Percentiles rank a stretch among this genome's conserved stretches.
These are phyloP conservation scores for Thelonectria olida DNA, from an alignment of 2,329 filamentous ascomycete genomes.

Conservation along the genomic window DNA sequence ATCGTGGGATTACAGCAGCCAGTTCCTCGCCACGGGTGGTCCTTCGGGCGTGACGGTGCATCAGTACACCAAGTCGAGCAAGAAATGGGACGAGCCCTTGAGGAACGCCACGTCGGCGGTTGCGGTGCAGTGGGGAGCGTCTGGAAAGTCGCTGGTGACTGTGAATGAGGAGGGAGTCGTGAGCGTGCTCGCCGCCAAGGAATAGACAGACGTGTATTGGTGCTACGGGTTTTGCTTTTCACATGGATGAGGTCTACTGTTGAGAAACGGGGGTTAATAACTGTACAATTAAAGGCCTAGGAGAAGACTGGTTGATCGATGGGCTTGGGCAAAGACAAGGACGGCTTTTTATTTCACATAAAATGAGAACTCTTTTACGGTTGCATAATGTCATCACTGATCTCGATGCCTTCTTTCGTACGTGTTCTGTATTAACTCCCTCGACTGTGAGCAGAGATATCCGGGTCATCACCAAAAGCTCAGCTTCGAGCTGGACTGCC, in stretches of 20 bases:
- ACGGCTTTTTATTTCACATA: conserved; percentile 10
- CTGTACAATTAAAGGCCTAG: conserved; percentile 21
- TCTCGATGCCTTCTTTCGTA: too few species aligned
- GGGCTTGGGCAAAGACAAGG: conserved; percentile 11
- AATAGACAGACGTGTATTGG: conserved; percentile 46
- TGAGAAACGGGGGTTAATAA: conserved; percentile 6
- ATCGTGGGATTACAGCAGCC: conserved; percentile 93
- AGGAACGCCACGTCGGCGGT: conserved; percentile 78
- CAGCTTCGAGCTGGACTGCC: too few species aligned
- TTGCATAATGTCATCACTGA: too few species aligned
- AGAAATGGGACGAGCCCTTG: conserved; percentile 89
- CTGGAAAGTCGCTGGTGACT: conserved; percentile 77
- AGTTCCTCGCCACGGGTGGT: conserved; percentile 87
- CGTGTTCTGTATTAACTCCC: too few species aligned
- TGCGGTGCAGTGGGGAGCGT: conserved; percentile 79
- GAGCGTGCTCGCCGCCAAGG: conserved; percentile 71
- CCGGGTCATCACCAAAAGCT: too few species aligned
- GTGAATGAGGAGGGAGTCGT: conserved; percentile 80
- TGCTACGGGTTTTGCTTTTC: not conserved
- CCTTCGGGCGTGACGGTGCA: conserved; percentile 85
- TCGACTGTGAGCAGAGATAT: too few species aligned
- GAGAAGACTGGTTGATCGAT: conserved; percentile 14
- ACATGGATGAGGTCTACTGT: not conserved
- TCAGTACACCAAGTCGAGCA: conserved; percentile 86
- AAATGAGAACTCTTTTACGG: conserved; percentile 12